Percentiles rank a stretch among this genome's conserved stretches.
phyloP scores from a whole-genome alignment of 2,329 filamentous ascomycete genomes.

The Tolypocladium amazonense region DNA sequence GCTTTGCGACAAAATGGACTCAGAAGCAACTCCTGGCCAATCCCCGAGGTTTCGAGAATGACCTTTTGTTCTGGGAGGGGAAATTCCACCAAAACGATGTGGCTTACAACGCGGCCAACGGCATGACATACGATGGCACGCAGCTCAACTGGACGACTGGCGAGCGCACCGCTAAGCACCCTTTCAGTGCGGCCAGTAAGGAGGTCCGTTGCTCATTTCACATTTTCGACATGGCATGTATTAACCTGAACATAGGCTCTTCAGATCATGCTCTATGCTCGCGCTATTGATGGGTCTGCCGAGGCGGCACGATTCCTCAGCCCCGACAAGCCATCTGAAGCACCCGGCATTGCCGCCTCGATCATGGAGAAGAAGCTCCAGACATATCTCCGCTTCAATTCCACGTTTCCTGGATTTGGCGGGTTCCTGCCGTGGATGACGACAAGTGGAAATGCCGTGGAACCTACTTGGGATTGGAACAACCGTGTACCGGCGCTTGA shows the following conservation, averaged over 20 bases:
- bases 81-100: conserved; percentile 30
- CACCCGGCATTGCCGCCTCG: conserved; percentile 19
- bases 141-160: conserved; percentile 27
- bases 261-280: conserved; percentile 32
- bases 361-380: conserved; percentile 27
- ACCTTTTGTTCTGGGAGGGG: conserved; percentile 32
- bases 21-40: conserved; percentile 16
- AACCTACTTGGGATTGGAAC: conserved; percentile 24
- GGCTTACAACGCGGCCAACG: conserved; percentile 28
- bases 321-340: conserved; percentile 18
- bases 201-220: conserved; percentile 11
- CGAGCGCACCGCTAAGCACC: conserved; percentile 20
- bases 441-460: conserved; percentile 16
- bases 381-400: conserved; percentile 28
- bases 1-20: conserved; percentile 18
- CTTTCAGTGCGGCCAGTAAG: conserved; percentile 28
- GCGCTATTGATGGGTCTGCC: conserved; percentile 24
- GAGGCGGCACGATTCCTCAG: conserved; percentile 28
- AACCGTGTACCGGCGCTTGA: conserved; percentile 28
- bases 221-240: neutral
- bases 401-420: conserved; percentile 28
- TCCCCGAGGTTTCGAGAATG: conserved; percentile 20
- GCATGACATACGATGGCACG: conserved; percentile 29
- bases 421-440: conserved; percentile 29
- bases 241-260: conserved; percentile 16